These are phyloP conservation scores for Termitomyces bulborhizus DNA, from an alignment of 768 basidiomycete genomes.

Conservation along the genomic window DNA sequence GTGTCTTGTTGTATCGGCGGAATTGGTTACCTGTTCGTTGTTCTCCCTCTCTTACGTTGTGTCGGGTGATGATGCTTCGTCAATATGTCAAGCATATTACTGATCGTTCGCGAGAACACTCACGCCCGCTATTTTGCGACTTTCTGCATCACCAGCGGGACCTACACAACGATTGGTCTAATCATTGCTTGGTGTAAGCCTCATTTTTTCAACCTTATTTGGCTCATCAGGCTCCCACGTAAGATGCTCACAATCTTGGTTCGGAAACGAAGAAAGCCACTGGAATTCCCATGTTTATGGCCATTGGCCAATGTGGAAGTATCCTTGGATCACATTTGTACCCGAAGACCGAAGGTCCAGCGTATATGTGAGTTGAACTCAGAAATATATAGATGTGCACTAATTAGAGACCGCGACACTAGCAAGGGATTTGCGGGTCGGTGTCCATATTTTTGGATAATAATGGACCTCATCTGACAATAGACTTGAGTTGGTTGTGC, in stretches of 20 bases:
- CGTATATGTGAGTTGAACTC: slow-evolving; percentile 46
- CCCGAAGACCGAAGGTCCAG: slow-evolving; percentile 56
- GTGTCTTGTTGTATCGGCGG: slow-evolving; percentile 39
- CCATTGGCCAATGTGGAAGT: slow-evolving; percentile 75
- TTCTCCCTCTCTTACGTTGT: neutral
- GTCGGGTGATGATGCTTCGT: neutral
- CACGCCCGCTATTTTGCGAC: slow-evolving; percentile 73
- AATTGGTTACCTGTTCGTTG: slow-evolving; percentile 57
- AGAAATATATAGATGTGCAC: neutral
- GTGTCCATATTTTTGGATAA: slow-evolving; percentile 9
- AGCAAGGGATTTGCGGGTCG: slow-evolving; percentile 57
- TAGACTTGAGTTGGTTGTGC: slow-evolving; percentile 36
- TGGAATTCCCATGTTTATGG: slow-evolving; percentile 74
- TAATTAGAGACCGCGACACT: slow-evolving; percentile 1
- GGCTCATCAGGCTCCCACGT: slow-evolving; percentile 3
- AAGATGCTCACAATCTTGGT: slow-evolving; percentile 65
- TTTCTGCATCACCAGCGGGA: slow-evolving; percentile 72
- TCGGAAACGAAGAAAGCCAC: slow-evolving; percentile 75
- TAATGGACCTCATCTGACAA: slow-evolving; percentile 1
- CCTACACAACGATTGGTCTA: slow-evolving; percentile 70
- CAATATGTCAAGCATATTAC: slow-evolving; percentile 37
- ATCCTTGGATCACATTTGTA: slow-evolving; percentile 72
- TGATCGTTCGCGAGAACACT: slow-evolving; percentile 45
- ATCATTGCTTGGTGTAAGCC: slow-evolving; percentile 73
- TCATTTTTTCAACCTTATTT: neutral